A percentile compares a stretch with the other conserved stretches of the same genome.
Evolutionary conservation across 352 stramenopile genomes (phyloP).

Genomic region (Peronospora belbahrii): DNA sequence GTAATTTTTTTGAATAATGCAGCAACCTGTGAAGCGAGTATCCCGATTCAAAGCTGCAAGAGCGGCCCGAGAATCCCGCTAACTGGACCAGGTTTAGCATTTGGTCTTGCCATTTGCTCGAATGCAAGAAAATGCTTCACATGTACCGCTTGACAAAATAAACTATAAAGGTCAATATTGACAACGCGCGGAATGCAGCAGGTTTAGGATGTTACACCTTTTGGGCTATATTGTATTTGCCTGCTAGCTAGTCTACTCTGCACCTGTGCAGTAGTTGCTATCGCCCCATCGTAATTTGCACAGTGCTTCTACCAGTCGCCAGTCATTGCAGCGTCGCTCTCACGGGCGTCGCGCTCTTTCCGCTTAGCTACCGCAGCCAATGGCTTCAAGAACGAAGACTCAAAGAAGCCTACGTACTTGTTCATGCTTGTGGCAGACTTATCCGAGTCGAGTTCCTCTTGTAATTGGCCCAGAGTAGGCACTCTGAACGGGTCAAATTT

Average conservation of each 20-base stretch:
- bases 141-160: background rate
- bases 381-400: conserved; percentile 63
- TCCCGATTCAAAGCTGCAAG: conserved; percentile 75
- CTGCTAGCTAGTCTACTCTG: conserved; percentile 8
- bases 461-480: conserved; percentile 74
- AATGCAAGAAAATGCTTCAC: background rate
- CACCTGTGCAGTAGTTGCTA: conserved; percentile 1
- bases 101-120: background rate
- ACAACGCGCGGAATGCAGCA: conserved; percentile 5
- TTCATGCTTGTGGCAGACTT: conserved; percentile 54
- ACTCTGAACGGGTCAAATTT: conserved; percentile 82
- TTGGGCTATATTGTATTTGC: conserved; percentile 30
- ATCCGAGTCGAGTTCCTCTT: conserved; percentile 77
- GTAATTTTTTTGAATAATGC: background rate
- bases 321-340: conserved; percentile 63
- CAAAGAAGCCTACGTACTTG: conserved; percentile 66
- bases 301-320: conserved; percentile 60
- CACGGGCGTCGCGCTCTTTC: conserved; percentile 61
- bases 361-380: conserved; percentile 50
- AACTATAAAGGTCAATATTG: background rate
- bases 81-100: background rate
- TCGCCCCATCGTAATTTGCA: conserved; percentile 9
- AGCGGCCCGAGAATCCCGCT: conserved; percentile 21
- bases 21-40: conserved; percentile 82
- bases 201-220: conserved; percentile 13